phyloP scores from a whole-genome alignment of 208 protist genomes.

The Crithidia expoeki region DNA sequence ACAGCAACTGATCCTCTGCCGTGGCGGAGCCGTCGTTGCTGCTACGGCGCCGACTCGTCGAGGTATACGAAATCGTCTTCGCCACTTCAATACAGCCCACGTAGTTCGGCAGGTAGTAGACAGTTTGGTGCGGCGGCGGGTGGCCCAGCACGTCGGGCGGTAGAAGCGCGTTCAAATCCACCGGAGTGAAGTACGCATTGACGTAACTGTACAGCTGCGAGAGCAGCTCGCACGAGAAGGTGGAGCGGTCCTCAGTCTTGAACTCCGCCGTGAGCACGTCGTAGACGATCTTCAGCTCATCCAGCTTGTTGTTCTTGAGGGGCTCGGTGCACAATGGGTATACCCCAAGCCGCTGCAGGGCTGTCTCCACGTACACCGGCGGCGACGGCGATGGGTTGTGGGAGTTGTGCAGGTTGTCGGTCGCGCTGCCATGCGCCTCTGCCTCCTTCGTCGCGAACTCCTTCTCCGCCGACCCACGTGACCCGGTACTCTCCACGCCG shows the following conservation, averaged over 20 bases:
- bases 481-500: slow-evolving; percentile 2
- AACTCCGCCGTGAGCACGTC: slow-evolving; percentile 53
- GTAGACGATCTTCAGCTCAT: slow-evolving; percentile 54
- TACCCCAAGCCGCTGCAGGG: slow-evolving; percentile 37
- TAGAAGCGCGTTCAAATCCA: slow-evolving; percentile 28
- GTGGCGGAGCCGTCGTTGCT: background rate
- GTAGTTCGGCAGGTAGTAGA: slow-evolving; percentile 35
- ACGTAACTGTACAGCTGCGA: slow-evolving; percentile 65
- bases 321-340: slow-evolving; percentile 38
- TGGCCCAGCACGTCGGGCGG: background rate
- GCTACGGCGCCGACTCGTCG: background rate
- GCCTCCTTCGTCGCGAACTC: background rate
- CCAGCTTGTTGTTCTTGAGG: slow-evolving; percentile 24
- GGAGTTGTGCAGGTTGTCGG: background rate
- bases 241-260: slow-evolving; percentile 50
- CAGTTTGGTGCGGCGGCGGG: slow-evolving; percentile 14
- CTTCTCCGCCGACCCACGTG: slow-evolving; percentile 8
- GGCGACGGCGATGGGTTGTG: slow-evolving; percentile 22
- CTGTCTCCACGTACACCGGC: slow-evolving; percentile 35
- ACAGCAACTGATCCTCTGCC: slow-evolving; percentile 9
- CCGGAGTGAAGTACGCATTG: slow-evolving; percentile 46
- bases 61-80: slow-evolving; percentile 35
- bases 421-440: background rate
- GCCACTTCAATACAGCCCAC: slow-evolving; percentile 31
- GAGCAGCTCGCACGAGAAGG: slow-evolving; percentile 57